Evolutionary conservation across 1,284 basidiomycete genomes (phyloP), one percentile per base, ranked within the genome.

Genomic region (Ceratobasidium sp.): DNA sequence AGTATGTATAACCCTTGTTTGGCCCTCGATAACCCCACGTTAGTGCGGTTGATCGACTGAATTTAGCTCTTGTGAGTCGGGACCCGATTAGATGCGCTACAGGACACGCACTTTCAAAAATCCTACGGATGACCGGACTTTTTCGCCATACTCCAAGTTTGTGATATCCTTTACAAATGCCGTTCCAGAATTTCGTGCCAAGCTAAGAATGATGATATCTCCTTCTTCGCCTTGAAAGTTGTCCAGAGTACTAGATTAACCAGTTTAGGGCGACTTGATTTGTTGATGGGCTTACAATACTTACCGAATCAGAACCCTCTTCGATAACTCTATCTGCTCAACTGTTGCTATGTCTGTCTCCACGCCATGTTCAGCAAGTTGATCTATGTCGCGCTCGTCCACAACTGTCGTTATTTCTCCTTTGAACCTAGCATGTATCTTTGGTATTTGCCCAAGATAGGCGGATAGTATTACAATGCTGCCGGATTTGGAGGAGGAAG

Each of bases 1-100:
- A 94, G 84, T 46, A 94, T 90, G 81, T 87, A 93, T 15, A 94
- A 84, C 2, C 93, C 93, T 78, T 94, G 88, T 61, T 89, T 87
- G 3, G 93, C 93, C 28, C 92, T 87, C 26, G 93, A 94, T n/a
- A 94, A 82, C 0, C 93, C 92, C 33, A 94, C 93, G 64, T 88
- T 86, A 40, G 79, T 81, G 4, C 85, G 82, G 78, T 84, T 84
- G 44, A 56, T 62, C 2, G 81, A 80, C 82, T 83, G 56, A 10
- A 50, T 77, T 67, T 28, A 26, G 69, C 6, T 33, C 42, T 38
- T 5, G 33, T 62, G 38, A 20, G 20, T 4, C 54, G 4, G 9
- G 52, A 28, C 3, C 26, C 15, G 3, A 33, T 15, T 57, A 40
- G 48, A 46, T 42, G 0, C 17, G 15, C 15, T 20, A 5, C 38